Conservation (phyloP, 1,284 basidiomycete genomes). For the Moesziomyces aphidis region DNA sequence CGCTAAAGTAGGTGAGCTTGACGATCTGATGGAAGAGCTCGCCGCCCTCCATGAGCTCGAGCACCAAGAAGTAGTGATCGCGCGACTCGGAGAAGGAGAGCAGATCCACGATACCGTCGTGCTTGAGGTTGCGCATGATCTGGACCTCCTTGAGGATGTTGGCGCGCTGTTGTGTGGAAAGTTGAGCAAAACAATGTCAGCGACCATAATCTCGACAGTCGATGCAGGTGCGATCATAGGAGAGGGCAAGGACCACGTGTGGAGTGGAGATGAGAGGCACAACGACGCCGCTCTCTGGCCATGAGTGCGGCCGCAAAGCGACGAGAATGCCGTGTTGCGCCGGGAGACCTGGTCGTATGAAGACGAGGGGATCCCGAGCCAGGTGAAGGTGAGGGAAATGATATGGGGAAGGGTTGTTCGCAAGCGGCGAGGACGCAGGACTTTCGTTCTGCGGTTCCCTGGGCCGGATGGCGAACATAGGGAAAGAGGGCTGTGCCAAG, state of each 20-base stretch:
- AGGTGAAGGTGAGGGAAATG: slow-evolving; percentile 4
- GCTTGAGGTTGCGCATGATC: slow-evolving; percentile 96
- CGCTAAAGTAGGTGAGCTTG: slow-evolving; percentile 98
- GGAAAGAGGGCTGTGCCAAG: not conserved
- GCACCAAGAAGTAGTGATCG: slow-evolving; percentile 92
- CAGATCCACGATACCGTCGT: slow-evolving; percentile 82
- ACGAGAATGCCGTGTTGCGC: slow-evolving; percentile 26
- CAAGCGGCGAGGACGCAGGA: too few relatives aligned
- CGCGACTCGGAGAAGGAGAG: slow-evolving; percentile 76
- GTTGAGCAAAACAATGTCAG: slow-evolving; percentile 45
- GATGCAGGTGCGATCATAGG: too few relatives aligned
- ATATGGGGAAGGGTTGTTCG: not conserved
- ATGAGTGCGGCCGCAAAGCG: slow-evolving; percentile 47
- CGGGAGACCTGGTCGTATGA: not conserved
- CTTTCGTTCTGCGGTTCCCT: too few relatives aligned
- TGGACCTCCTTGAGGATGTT: slow-evolving; percentile 99
- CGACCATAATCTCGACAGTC: not conserved
- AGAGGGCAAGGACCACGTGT: slow-evolving; percentile 7
- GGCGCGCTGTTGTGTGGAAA: slow-evolving; percentile 77
- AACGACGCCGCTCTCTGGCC: slow-evolving; percentile 41
- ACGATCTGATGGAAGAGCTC: slow-evolving; percentile 99
- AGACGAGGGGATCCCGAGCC: not conserved
- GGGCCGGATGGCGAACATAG: too few relatives aligned
- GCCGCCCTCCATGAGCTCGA: slow-evolving; percentile 85
- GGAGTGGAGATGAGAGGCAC: slow-evolving; percentile 3